Evolutionary conservation across 208 protist species (phyloP).

Genomic region (Crithidia fasciculata): DNA sequence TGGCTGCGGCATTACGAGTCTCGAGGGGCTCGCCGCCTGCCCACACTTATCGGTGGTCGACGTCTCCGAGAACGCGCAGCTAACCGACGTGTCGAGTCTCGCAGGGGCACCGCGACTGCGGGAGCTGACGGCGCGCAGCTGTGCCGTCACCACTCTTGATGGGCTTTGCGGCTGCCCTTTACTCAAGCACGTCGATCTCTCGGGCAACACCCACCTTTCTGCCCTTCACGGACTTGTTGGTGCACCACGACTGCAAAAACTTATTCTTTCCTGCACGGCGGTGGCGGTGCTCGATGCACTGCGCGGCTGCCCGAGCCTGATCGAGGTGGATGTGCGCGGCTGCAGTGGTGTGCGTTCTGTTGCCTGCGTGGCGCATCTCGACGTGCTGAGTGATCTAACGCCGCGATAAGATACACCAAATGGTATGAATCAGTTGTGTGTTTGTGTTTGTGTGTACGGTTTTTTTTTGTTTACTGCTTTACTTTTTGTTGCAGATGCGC

Average conservation of each 20-base stretch:
- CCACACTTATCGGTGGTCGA: neutral
- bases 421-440: neutral
- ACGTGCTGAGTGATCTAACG: neutral
- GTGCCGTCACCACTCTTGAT: neutral
- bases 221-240: neutral
- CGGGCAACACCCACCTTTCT: neutral
- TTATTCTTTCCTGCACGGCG: neutral
- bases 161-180: neutral
- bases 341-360: neutral
- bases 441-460: neutral
- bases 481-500: no score
- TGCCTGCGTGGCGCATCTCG: neutral
- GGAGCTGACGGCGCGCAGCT: neutral
- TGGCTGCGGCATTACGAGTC: neutral
- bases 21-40: neutral
- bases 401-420: no score
- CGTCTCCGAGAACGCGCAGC: constrained; percentile 4
- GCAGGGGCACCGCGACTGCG: constrained; percentile 5
- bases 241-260: neutral
- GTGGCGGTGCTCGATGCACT: constrained; percentile 2
- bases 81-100: constrained; percentile 4
- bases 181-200: neutral
- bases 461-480: constrained; percentile 10
- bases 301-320: neutral
- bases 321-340: constrained; percentile 10